Percentiles rank a stretch among this genome's conserved stretches.
phyloP scores from a whole-genome alignment of 1,284 basidiomycete genomes.

The Heterobasidion annosum region DNA sequence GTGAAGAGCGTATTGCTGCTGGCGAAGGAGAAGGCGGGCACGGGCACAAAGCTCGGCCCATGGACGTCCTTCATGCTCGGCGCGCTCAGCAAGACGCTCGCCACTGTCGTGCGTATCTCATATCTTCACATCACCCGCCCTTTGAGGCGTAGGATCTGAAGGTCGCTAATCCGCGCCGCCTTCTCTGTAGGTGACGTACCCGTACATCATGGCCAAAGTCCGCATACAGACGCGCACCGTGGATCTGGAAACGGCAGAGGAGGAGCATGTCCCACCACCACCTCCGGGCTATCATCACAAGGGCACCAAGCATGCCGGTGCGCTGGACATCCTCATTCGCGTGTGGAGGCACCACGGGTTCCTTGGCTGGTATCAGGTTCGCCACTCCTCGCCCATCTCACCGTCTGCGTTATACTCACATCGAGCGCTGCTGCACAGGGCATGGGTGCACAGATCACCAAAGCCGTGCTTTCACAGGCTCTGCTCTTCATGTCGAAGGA shows the following conservation, averaged over 20 bases:
- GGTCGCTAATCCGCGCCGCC: background rate
- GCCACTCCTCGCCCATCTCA: constrained; percentile 14
- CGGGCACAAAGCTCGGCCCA: constrained; percentile 60
- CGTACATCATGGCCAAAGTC: constrained; percentile 96
- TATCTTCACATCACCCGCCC: constrained; percentile 1
- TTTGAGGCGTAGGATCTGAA: background rate
- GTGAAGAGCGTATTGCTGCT: constrained; percentile 67
- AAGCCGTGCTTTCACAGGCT: constrained; percentile 82
- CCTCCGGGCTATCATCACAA: constrained; percentile 27
- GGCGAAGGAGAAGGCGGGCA: constrained; percentile 39
- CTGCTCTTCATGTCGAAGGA: constrained; percentile 78
- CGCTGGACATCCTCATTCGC: constrained; percentile 66
- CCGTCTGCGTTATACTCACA: background rate
- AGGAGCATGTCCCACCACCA: constrained; percentile 25
- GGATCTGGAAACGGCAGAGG: constrained; percentile 39
- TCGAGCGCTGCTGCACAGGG: constrained; percentile 39
- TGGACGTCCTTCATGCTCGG: constrained; percentile 82
- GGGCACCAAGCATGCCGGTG: constrained; percentile 52
- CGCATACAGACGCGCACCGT: constrained; percentile 82
- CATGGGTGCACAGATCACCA: constrained; percentile 86
- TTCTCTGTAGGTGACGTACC: constrained; percentile 68
- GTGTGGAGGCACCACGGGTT: constrained; percentile 75
- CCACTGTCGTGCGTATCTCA: constrained; percentile 74
- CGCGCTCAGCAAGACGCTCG: constrained; percentile 92
- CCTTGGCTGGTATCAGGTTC: constrained; percentile 93